Evolutionary conservation across 768 basidiomycete species (phyloP).

Genomic region (Lentinula boryana): DNA sequence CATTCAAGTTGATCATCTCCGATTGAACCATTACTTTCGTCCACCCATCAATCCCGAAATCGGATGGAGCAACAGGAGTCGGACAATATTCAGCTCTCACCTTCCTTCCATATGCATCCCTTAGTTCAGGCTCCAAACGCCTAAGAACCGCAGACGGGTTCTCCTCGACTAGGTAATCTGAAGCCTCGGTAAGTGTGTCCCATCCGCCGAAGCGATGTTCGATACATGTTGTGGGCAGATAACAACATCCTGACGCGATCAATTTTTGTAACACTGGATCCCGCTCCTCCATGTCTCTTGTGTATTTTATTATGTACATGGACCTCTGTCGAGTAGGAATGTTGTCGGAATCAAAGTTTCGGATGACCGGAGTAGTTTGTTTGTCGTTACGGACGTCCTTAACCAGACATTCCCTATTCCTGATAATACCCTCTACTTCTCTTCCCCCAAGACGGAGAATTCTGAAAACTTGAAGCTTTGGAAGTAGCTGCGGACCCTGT

Average conservation of each 20-base stretch:
- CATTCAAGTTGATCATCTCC: conserved; percentile 4
- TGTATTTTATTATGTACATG: conserved; percentile 4
- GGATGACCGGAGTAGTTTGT: background rate
- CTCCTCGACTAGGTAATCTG: background rate
- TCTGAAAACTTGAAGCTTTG: conserved; percentile 1
- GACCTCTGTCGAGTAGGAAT: conserved; percentile 1
- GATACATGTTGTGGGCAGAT: background rate
- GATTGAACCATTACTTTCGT: background rate
- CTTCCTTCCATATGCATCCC: background rate
- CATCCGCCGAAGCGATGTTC: background rate
- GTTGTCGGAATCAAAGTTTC: background rate
- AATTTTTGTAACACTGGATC: background rate
- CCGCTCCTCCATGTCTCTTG: conserved; percentile 2
- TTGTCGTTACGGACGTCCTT: background rate
- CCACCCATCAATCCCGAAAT: background rate
- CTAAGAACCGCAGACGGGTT: background rate
- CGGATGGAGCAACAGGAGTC: background rate
- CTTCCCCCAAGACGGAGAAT: conserved; percentile 1
- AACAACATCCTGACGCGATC: background rate
- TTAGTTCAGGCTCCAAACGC: background rate
- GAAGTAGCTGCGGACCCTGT: background rate
- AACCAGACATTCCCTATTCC: background rate
- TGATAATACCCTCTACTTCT: conserved; percentile 3
- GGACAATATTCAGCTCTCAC: background rate
- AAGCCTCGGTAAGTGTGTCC: background rate